Conservation (phyloP, 2,329 filamentous ascomycete genomes). For the Whalleya microplaca region DNA sequence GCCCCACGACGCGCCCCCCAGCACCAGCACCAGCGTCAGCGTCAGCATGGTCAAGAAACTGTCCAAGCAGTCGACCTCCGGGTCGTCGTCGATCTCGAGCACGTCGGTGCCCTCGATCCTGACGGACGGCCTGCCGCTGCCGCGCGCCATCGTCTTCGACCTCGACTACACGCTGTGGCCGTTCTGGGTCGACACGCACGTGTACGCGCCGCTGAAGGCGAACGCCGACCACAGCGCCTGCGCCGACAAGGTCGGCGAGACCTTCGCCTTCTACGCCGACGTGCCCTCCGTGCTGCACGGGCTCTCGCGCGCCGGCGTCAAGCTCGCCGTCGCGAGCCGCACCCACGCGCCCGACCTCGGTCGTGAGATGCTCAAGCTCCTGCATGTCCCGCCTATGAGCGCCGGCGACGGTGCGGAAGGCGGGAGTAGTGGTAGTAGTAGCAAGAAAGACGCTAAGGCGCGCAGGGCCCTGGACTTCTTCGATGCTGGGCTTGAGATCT, state of each 20-base stretch:
- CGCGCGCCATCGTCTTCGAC: constrained; percentile 87
- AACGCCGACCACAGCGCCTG: constrained; percentile 46
- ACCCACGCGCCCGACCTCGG: constrained; percentile 81
- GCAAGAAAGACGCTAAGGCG: constrained; percentile 38
- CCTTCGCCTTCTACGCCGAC: constrained; percentile 71
- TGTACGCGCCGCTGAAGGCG: constrained; percentile 70
- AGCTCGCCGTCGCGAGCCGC: constrained; percentile 76
- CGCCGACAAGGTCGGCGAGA: constrained; percentile 64
- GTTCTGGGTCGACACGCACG: constrained; percentile 96
- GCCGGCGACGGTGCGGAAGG: constrained; percentile 14
- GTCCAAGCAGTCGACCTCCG: constrained; percentile 35
- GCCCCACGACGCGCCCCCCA: not conserved
- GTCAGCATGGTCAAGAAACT: constrained; percentile 31
- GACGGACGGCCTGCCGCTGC: constrained; percentile 68
- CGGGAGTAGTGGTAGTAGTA: constrained; percentile 17
- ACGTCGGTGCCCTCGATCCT: constrained; percentile 46
- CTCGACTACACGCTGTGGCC: constrained; percentile 99
- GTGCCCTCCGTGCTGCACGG: constrained; percentile 69
- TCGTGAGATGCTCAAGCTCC: constrained; percentile 75
- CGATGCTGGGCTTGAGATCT: constrained; percentile 66
- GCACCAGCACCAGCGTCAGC: constrained; percentile 8
- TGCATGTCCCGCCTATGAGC: constrained; percentile 58
- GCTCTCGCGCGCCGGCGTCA: constrained; percentile 52
- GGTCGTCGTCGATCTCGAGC: constrained; percentile 24
- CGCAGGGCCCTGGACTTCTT: constrained; percentile 62